A percentile compares a stretch with the other conserved stretches of the same genome.
Evolutionary conservation across 345 rosid species (phyloP).

Genomic region (Viola odorata): DNA sequence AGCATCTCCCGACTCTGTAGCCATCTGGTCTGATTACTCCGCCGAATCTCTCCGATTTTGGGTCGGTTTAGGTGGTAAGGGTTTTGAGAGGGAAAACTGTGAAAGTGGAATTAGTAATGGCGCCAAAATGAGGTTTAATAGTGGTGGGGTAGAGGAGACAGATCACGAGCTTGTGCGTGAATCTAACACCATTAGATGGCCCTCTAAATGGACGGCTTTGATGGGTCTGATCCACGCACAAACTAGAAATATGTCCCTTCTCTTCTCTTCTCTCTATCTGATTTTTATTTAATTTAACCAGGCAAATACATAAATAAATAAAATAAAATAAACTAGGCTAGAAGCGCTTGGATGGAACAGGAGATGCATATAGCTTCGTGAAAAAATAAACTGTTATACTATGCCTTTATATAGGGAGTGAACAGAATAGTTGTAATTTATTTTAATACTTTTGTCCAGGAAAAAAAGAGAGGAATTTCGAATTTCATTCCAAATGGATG

Average conservation of each 20-base stretch:
- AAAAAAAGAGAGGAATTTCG: too few relatives aligned
- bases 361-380: too few relatives aligned
- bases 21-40: slow-evolving; percentile 18
- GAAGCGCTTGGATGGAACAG: too few relatives aligned
- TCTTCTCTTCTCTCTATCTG: too few relatives aligned
- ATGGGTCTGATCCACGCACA: slow-evolving; percentile 25
- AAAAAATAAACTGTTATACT: too few relatives aligned
- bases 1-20: slow-evolving; percentile 17
- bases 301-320: too few relatives aligned
- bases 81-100: slow-evolving; percentile 4
- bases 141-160: slow-evolving; percentile 12
- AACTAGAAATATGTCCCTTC: slow-evolving; percentile 19
- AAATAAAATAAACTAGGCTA: too few relatives aligned
- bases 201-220: slow-evolving; percentile 8
- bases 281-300: too few relatives aligned
- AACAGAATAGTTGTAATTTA: too few relatives aligned
- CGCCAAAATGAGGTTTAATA: slow-evolving; percentile 1
- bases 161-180: slow-evolving; percentile 35
- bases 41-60: background rate
- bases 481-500: too few relatives aligned
- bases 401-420: too few relatives aligned
- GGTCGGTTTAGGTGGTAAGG: background rate
- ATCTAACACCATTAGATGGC: slow-evolving; percentile 21
- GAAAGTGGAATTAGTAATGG: background rate
- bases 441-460: too few relatives aligned